Evolutionary conservation across 2,329 filamentous ascomycete species (phyloP).

Genomic region (Colletotrichum sp.): DNA sequence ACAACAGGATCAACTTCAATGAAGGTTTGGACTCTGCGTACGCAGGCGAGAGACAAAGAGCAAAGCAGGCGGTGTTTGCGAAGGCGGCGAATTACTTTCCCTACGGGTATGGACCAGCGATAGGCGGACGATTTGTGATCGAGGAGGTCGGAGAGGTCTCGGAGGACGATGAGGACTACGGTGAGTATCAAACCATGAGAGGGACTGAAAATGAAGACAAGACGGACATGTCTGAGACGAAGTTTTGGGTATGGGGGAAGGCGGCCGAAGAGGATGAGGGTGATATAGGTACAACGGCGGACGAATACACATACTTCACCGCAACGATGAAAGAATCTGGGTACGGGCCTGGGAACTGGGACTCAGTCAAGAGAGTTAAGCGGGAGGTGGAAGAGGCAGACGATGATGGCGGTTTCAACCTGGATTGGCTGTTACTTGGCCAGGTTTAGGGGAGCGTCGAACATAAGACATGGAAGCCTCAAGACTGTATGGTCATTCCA

Average conservation of each 20-base stretch:
- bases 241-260: constrained; percentile 22
- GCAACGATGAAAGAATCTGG: background rate
- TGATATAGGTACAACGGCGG: background rate
- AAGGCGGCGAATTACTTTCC: constrained; percentile 50
- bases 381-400: background rate
- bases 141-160: constrained; percentile 47
- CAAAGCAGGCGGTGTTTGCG: constrained; percentile 40
- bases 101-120: constrained; percentile 48
- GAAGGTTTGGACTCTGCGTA: constrained; percentile 6
- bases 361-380: background rate
- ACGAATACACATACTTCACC: background rate
- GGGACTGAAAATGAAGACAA: background rate
- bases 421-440: background rate
- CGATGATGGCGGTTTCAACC: background rate
- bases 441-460: background rate
- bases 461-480: background rate
- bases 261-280: background rate
- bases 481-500: background rate
- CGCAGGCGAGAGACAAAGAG: constrained; percentile 38
- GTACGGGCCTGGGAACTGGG: background rate
- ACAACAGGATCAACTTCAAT: constrained; percentile 21
- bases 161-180: constrained; percentile 47
- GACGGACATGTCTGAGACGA: background rate
- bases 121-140: constrained; percentile 44
- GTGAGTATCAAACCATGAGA: constrained; percentile 39